Conservation (phyloP, 2,329 filamentous ascomycete genomes). For the Monilinia laxa region DNA sequence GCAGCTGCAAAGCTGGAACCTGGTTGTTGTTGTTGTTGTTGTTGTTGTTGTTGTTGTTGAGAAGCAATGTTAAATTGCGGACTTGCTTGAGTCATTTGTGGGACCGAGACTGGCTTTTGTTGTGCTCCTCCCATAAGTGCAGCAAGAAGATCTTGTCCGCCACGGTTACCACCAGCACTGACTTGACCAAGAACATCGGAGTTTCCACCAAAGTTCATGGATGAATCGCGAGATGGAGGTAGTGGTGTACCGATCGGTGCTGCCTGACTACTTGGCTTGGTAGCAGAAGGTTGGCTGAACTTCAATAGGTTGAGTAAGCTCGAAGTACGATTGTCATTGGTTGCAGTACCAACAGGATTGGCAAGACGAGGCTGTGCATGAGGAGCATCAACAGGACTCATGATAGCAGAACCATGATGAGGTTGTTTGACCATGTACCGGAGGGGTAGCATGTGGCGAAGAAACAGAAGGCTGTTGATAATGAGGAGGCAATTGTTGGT, state of each 20-base stretch:
- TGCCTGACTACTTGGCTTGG: slow-evolving; percentile 29
- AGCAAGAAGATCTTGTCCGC: slow-evolving; percentile 38
- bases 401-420: slow-evolving; percentile 55
- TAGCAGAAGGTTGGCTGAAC: slow-evolving; percentile 53
- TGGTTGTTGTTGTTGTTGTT: slow-evolving; percentile 28
- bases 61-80: slow-evolving; percentile 34
- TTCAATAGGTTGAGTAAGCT: slow-evolving; percentile 65
- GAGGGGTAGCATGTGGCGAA: slow-evolving; percentile 57
- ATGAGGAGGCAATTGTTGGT: slow-evolving; percentile 37
- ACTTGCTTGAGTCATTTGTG: slow-evolving; percentile 29
- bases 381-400: slow-evolving; percentile 54
- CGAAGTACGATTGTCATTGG: slow-evolving; percentile 51
- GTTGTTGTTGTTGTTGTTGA: slow-evolving; percentile 32
- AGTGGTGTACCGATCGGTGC: slow-evolving; percentile 37
- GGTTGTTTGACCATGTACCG: slow-evolving; percentile 52
- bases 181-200: slow-evolving; percentile 30
- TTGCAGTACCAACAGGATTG: slow-evolving; percentile 35
- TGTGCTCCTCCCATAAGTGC: slow-evolving; percentile 37
- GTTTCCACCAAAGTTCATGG: slow-evolving; percentile 31
- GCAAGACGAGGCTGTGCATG: slow-evolving; percentile 41
- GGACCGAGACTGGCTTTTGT: slow-evolving; percentile 28
- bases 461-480: slow-evolving; percentile 58
- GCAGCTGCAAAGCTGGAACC: slow-evolving; percentile 43
- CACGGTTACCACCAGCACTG: slow-evolving; percentile 28
- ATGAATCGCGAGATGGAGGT: slow-evolving; percentile 36